Evolutionary conservation across 2,329 filamentous ascomycete species (phyloP).

Genomic region (Aspergillus proliferans): DNA sequence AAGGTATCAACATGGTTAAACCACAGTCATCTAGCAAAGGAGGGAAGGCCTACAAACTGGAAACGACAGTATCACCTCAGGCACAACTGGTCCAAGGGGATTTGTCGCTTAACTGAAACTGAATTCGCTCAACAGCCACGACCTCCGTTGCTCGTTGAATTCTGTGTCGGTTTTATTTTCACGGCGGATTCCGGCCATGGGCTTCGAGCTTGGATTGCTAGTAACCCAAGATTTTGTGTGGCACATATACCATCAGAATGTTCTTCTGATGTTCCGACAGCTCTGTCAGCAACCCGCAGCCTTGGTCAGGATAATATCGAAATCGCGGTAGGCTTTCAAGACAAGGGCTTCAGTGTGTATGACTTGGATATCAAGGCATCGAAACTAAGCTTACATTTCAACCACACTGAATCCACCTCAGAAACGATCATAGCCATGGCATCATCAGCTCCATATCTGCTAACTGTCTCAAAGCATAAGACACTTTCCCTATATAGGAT

Average conservation of each 20-base stretch:
- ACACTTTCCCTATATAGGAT: constrained; percentile 72
- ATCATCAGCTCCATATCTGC: constrained; percentile 65
- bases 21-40: constrained; percentile 51
- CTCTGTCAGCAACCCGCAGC: constrained; percentile 40
- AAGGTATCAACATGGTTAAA: constrained; percentile 57
- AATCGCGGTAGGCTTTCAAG: constrained; percentile 62
- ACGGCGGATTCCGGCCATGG: constrained; percentile 66
- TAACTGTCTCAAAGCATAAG: constrained; percentile 71
- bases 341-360: constrained; percentile 69
- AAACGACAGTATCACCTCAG: constrained; percentile 81
- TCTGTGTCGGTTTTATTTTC: constrained; percentile 69
- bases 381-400: constrained; percentile 48
- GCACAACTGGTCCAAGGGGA: constrained; percentile 84
- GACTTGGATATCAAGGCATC: constrained; percentile 45
- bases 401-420: constrained; percentile 56
- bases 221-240: constrained; percentile 53
- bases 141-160: constrained; percentile 64
- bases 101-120: constrained; percentile 73
- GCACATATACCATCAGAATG: constrained; percentile 47
- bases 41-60: constrained; percentile 61
- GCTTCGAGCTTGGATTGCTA: constrained; percentile 72
- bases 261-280: constrained; percentile 60
- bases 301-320: constrained; percentile 45
- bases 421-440: constrained; percentile 66
- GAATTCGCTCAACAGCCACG: constrained; percentile 52